Conservation (phyloP, 495 filamentous ascomycete species). For the Aspergillus coremiiformis region DNA sequence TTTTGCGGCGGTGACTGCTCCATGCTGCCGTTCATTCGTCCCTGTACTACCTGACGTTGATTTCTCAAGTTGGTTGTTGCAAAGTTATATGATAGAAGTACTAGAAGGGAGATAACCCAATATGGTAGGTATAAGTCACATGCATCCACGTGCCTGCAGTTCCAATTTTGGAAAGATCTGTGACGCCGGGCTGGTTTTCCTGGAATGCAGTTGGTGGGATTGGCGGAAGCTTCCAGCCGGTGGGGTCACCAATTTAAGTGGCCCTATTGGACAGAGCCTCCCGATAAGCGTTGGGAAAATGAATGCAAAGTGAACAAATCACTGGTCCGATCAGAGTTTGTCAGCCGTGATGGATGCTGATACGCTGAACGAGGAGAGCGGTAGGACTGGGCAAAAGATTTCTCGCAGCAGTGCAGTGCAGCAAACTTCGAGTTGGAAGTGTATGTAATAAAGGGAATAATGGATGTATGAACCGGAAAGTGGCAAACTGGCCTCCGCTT, state of each 20-base stretch:
- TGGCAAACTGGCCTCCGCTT: background rate
- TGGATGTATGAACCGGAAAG: background rate
- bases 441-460: background rate
- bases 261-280: conserved; percentile 10
- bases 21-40: conserved; percentile 23
- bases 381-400: background rate
- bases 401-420: background rate
- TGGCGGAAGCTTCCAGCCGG: conserved; percentile 3
- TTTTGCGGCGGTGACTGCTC: conserved; percentile 35
- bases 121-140: conserved; percentile 11
- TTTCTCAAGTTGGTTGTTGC: conserved; percentile 2
- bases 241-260: background rate
- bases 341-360: conserved; percentile 5
- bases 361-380: background rate
- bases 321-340: conserved; percentile 9
- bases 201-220: conserved; percentile 5
- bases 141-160: conserved; percentile 15
- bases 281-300: conserved; percentile 6
- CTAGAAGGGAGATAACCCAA: background rate
- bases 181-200: conserved; percentile 14
- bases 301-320: conserved; percentile 8
- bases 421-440: too few species aligned
- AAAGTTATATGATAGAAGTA: background rate
- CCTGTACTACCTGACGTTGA: conserved; percentile 9
- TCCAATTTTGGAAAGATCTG: conserved; percentile 7